Evolutionary conservation across 805 yeast genomes (phyloP), one percentile per base, ranked within the genome.

Genomic region (Priceomyces fermenticarens): DNA sequence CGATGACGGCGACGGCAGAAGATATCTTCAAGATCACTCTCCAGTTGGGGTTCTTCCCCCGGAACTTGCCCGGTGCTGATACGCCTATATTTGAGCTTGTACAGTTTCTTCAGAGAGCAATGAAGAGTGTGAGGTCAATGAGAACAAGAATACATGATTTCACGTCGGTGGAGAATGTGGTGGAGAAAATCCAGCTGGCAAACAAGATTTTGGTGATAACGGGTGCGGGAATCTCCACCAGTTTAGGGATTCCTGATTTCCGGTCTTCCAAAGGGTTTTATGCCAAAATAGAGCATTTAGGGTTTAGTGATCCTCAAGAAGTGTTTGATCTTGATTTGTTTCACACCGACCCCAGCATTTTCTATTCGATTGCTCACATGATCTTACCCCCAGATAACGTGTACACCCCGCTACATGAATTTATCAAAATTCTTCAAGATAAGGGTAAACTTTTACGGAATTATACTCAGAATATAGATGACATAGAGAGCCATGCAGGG

Each of bases 361-460:
- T 70, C 43, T 70, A 69, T 46, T 63, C 68, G 32, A 65, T 70
- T 35, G 75, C 75, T 5, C 63, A 69, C 46, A 63, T 67, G 72
- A 67, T 69, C 25, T 42, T 70, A 26, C 75, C 75, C 1, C 73
- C 74, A 1, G 64, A 54, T 27, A 45, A 60, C 30, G 52, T 53
- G 12, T 67, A 45, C 46, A 62, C 68, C 27, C 73, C 74, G 9
- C 49, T 27, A 3, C 97, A 89, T 62, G 79, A 82, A 14, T 90
- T 89, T 55, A 84, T 89, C 48, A 80, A 75, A 49, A 53, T 84
- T 44, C 64, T 89, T 13, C 85, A 85, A 49, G 90, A 85, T 54
- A 80, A 83, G 57, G 83, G 83, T 8, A 88, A 85, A 60, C 54
- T 70, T 25, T 48, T 70, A 35, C 49, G 75, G 36, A 66, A 69